Evolutionary conservation across 495 filamentous ascomycete species (phyloP).

Genomic region (Saxophila tyrrhenica): DNA sequence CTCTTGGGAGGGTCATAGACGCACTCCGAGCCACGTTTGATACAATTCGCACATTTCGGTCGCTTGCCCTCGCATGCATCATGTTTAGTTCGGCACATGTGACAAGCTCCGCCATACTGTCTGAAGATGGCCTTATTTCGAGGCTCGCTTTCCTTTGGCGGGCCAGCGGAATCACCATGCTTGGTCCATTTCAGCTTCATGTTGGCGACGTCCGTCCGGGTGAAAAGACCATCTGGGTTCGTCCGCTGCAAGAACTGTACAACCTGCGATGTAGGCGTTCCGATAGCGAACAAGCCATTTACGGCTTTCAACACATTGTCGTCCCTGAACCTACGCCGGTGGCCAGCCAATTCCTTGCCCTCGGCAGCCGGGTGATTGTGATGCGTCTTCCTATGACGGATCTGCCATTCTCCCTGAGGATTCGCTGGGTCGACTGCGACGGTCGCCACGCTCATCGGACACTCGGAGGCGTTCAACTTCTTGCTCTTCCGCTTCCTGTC

Average conservation of each 20-base stretch:
- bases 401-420: slow-evolving; percentile 14
- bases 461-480: slow-evolving; percentile 6
- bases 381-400: slow-evolving; percentile 15
- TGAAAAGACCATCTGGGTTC: slow-evolving; percentile 16
- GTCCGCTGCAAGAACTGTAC: slow-evolving; percentile 14
- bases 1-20: slow-evolving; percentile 3
- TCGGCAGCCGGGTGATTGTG: slow-evolving; percentile 17
- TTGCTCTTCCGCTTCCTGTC: slow-evolving; percentile 1
- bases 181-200: slow-evolving; percentile 19
- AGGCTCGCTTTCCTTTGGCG: neutral
- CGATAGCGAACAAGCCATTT: slow-evolving; percentile 16
- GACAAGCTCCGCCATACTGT: neutral
- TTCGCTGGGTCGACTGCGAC: slow-evolving; percentile 13
- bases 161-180: slow-evolving; percentile 8
- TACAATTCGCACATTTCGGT: slow-evolving; percentile 9
- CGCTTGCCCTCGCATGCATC: slow-evolving; percentile 1
- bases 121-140: neutral
- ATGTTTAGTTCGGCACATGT: slow-evolving; percentile 8
- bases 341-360: slow-evolving; percentile 4
- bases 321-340: slow-evolving; percentile 11
- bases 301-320: slow-evolving; percentile 14
- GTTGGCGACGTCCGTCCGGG: slow-evolving; percentile 16
- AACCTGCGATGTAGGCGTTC: slow-evolving; percentile 12
- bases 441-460: slow-evolving; percentile 14
- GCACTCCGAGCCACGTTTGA: neutral